Conservation (phyloP, 768 basidiomycete genomes). For the Suillus subaureus region DNA sequence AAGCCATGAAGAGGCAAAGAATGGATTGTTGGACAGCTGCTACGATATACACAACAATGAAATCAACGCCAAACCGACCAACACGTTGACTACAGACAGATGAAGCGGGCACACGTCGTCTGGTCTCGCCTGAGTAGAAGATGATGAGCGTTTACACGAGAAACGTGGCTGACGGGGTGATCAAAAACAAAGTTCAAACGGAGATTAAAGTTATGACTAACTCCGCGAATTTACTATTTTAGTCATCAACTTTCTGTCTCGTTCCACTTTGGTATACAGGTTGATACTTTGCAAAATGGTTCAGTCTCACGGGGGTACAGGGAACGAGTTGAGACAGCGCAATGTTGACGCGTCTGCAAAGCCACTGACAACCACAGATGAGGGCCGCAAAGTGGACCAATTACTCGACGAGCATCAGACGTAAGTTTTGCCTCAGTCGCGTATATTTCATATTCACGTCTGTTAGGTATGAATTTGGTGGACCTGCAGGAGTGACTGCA, state of each 20-base stretch:
- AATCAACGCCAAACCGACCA: conserved; percentile 21
- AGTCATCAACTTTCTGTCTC: conserved; percentile 7
- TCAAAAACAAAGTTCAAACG: conserved; percentile 16
- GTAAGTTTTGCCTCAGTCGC: conserved; percentile 36
- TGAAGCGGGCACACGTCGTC: conserved; percentile 19
- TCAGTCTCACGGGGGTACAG: conserved; percentile 28
- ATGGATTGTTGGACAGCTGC: conserved; percentile 19
- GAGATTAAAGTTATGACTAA: conserved; percentile 20
- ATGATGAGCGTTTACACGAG: conserved; percentile 4
- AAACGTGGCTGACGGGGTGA: conserved; percentile 16
- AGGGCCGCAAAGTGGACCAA: conserved; percentile 74
- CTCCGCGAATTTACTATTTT: conserved; percentile 13
- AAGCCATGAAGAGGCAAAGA: conserved; percentile 57
- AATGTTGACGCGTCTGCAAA: conserved; percentile 17
- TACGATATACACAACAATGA: conserved; percentile 20
- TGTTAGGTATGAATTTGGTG: conserved; percentile 92
- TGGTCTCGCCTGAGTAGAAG: conserved; percentile 1
- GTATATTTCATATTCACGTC: conserved; percentile 1
- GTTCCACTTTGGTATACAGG: conserved; percentile 15
- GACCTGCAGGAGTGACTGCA: conserved; percentile 84
- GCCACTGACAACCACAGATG: conserved; percentile 53
- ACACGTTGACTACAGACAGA: conserved; percentile 21
- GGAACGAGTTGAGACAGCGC: conserved; percentile 33
- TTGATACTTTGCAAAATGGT: conserved; percentile 24
- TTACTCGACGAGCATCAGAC: conserved; percentile 69